These are phyloP conservation scores for Ormosia emarginata DNA, from an alignment of 306 rosid species.

Conservation along the genomic window DNA sequence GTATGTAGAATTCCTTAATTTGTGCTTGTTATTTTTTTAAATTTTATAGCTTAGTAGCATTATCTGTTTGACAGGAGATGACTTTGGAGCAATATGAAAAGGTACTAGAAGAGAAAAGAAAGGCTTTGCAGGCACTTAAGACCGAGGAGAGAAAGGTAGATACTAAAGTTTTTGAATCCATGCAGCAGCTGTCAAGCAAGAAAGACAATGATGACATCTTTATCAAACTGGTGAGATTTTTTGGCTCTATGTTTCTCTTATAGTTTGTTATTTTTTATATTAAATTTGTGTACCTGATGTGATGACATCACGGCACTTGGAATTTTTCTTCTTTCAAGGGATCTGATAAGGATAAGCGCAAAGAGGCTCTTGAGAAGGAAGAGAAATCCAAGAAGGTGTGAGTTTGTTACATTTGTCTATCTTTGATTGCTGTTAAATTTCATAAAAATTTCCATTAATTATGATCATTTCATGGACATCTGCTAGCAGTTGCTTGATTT, in stretches of 20 bases:
- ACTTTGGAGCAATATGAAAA: slow-evolving; percentile 76
- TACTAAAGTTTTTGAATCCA: slow-evolving; percentile 54
- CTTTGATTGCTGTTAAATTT: neutral
- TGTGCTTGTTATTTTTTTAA: neutral
- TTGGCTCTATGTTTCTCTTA: neutral
- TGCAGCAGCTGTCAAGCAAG: slow-evolving; percentile 73
- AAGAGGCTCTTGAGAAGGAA: slow-evolving; percentile 67
- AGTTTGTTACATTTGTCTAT: neutral
- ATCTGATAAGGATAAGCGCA: slow-evolving; percentile 74
- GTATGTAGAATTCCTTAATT: neutral
- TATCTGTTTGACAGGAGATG: slow-evolving; percentile 54
- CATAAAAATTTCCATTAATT: neutral
- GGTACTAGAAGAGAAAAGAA: slow-evolving; percentile 74
- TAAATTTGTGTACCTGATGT: neutral
- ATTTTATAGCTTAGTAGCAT: neutral
- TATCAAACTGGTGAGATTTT: slow-evolving; percentile 53
- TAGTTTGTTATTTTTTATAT: neutral
- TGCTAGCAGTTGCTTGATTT: neutral
- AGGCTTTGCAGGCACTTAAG: slow-evolving; percentile 50
- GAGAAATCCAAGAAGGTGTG: slow-evolving; percentile 74
- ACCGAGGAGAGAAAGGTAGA: slow-evolving; percentile 70
- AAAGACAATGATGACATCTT: slow-evolving; percentile 61
- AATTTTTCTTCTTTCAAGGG: slow-evolving; percentile 35
- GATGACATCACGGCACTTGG: neutral
- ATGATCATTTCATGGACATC: neutral